Base-by-base conservation (phyloP, 1,284 basidiomycete species). In the Sphaerobolus stellatus region DNA sequence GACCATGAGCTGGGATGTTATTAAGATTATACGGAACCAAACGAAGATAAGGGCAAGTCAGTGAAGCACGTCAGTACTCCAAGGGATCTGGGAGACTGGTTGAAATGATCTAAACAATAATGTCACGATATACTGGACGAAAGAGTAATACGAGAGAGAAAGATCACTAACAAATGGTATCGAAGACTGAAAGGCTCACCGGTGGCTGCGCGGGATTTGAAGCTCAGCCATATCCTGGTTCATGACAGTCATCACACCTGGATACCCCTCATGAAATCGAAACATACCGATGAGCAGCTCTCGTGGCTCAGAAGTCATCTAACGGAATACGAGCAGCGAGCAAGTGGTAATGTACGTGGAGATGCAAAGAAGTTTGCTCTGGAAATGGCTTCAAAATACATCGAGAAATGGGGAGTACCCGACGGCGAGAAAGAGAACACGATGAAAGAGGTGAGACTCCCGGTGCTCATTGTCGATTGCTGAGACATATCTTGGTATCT, bases 341-440 rank as follows among this genome's bases (percentile, higher is more conserved):
- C 80, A 3, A 73, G 78, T 48, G 76, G 76, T 25, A 71, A 75
- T 31, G 75, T 82, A 30, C 70, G 81, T 52, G 81, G 81, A 27
- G 81, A 83, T 67, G 82, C 81, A 11, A 83, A 83, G 64, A 83
- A 82, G 61, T 83, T 80, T 56, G 81, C 81, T 0, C 63, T 84
- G n/a, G 81, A 83, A 56, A 71, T 77, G 28, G 81, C 81, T 4
- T 70, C 69, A 61, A 80, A 83, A 58, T 83, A 82, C 62, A 79
- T 84, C 53, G 66, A 64, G 38, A 69, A 73, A 14, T 83, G 83
- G 60, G 81, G 82, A 25, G 68, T 83, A 11, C 79, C 81, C 22
- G 68, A 72, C 18, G 79, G 83, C 59, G 82, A 83, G 58, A 72
- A 76, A 4, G 80, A 82, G 52, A 72, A 76, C 25, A 70, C 78